Evolutionary conservation across 495 filamentous ascomycete species (phyloP), one percentile per base, ranked within the genome.

Genomic region (Evansstolkia leycettana): DNA sequence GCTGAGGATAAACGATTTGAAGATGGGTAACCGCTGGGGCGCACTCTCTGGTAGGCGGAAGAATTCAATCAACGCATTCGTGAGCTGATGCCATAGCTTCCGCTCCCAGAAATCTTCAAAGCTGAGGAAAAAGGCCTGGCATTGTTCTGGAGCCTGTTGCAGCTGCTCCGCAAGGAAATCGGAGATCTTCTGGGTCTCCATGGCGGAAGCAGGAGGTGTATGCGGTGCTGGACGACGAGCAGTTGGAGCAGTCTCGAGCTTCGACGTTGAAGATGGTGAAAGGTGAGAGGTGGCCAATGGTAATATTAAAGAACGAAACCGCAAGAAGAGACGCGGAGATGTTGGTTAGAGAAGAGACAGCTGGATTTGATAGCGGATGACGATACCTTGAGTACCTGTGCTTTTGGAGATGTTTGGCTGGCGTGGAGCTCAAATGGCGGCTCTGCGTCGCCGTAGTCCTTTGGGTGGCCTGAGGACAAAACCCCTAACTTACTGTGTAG

Each of bases 101-200:
- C 90, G 82, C 67, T 99, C 90, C 92, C 90, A 96, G 58, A 73
- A 83, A 56, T 94, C 86, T 73, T 99, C 90, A 43, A 96, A 94
- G 41, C 78, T 78, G 45, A 96, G 74, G 63, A 94, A 86, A 48
- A 80, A 73, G 48, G 77, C 70, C 58, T 95, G 89, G 34, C 90
- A 73, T 51, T 93, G 81, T 38, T 82, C 80, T 37, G 88, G 84
- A 51, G 87, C 81, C 55, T 71, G 61, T 49, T 80, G 75, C 55
- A 89, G 82, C 69, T 90, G 84, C 38, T 89, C 80, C 38, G 72
- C 73, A 38, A 99, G 80, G 67, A 94, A 89, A 62, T 94, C 82
- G 52, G 85, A 70, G 57, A 99, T 86, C 46, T 79, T 80, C 54
- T 92, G 80, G 62, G 75, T 74, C 61, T 81, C 80, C 82, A 88